These are phyloP conservation scores for Sugiyamaella valdiviana DNA, from an alignment of 805 yeast species.

Conservation along the genomic window DNA sequence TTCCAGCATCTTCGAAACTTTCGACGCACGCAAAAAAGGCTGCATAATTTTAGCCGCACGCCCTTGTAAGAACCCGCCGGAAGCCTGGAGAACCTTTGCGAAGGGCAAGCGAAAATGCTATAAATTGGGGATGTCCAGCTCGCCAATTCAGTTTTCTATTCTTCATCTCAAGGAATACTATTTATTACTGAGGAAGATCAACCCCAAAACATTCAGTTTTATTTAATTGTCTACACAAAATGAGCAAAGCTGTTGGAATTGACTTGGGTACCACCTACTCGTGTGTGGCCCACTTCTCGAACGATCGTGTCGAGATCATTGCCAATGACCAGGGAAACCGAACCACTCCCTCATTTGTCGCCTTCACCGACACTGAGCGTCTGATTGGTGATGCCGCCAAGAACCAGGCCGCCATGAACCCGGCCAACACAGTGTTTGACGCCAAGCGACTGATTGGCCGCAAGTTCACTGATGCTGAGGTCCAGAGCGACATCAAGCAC, in stretches of 20 bases:
- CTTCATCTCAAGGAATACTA: not conserved
- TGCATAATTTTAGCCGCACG: not conserved
- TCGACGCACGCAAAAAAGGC: too few species aligned
- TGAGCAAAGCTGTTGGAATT: constrained; percentile 64
- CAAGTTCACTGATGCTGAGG: constrained; percentile 73
- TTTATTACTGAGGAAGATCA: not conserved
- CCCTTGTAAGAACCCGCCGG: not conserved
- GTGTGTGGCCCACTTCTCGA: constrained; percentile 84
- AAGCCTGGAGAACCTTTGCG: not conserved
- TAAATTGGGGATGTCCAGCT: not conserved
- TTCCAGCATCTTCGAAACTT: not conserved
- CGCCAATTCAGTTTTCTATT: not conserved
- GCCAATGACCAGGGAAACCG: constrained; percentile 99
- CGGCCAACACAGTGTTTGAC: constrained; percentile 86
- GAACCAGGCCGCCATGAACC: constrained; percentile 98
- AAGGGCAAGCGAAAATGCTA: not conserved
- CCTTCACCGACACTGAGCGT: constrained; percentile 92
- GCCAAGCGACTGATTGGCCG: constrained; percentile 92
- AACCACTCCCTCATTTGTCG: constrained; percentile 95
- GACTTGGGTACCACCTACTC: constrained; percentile 98
- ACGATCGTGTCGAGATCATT: constrained; percentile 87
- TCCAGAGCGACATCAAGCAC: constrained; percentile 73
- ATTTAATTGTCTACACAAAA: constrained; percentile 25
- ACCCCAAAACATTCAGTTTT: not conserved
- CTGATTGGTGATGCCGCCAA: constrained; percentile 97